A percentile compares a stretch with the other conserved stretches of the same genome.
Conservation (phyloP, 129 eudicot species). For the carrot (Daucus carota) region DNA sequence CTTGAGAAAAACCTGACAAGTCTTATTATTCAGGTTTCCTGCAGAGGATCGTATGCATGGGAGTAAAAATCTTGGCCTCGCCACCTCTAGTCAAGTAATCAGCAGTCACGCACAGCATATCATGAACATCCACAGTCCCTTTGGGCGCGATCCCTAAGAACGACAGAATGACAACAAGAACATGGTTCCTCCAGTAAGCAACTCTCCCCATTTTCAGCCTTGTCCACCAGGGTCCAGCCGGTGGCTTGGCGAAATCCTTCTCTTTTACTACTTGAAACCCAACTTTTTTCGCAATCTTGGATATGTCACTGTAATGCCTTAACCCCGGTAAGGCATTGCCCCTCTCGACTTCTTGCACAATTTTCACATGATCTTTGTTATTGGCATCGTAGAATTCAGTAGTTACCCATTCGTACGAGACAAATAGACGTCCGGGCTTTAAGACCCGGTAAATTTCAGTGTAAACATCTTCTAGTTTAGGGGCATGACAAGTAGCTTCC, state of each 20-base stretch:
- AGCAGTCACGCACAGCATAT: slow-evolving; percentile 83
- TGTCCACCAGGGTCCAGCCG: slow-evolving; percentile 88
- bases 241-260: slow-evolving; percentile 74
- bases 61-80: slow-evolving; percentile 67
- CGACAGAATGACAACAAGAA: slow-evolving; percentile 53
- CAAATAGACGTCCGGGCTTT: slow-evolving; percentile 70
- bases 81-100: slow-evolving; percentile 78
- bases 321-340: slow-evolving; percentile 90
- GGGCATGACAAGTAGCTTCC: slow-evolving; percentile 96
- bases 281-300: slow-evolving; percentile 57
- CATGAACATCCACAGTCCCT: slow-evolving; percentile 82
- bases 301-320: slow-evolving; percentile 52
- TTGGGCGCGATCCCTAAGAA: slow-evolving; percentile 75
- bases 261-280: slow-evolving; percentile 85
- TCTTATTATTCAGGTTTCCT: slow-evolving; percentile 53
- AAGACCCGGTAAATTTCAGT: slow-evolving; percentile 74
- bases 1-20: slow-evolving; percentile 19
- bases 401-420: slow-evolving; percentile 84
- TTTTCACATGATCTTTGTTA: slow-evolving; percentile 59
- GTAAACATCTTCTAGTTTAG: slow-evolving; percentile 72
- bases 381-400: slow-evolving; percentile 53
- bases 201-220: slow-evolving; percentile 91
- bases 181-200: slow-evolving; percentile 94
- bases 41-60: slow-evolving; percentile 95
- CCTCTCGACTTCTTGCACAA: slow-evolving; percentile 80